Base-by-base conservation (phyloP, 1,284 basidiomycete genomes). In the Boletus putidus region DNA sequence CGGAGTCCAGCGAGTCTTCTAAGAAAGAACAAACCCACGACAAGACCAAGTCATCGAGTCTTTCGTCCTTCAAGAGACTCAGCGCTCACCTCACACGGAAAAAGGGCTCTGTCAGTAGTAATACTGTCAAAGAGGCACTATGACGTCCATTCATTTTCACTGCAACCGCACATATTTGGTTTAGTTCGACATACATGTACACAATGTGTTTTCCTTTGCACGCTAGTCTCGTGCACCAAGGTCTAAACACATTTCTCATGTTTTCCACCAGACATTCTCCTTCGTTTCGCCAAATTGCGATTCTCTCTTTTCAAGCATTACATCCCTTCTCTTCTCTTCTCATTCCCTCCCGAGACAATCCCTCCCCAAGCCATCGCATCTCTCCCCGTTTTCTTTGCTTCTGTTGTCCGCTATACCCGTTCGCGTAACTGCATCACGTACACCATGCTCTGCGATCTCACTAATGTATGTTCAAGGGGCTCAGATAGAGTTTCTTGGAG, bases 11-110 rank as follows among this genome's bases (percentile, higher is more conserved):
- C 1, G 61, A 56, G n/a, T 57, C 64, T 27, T 49, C 57, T 18
- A 62, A 68, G 60, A 65, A 66, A 49, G 62, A 55, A 27, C 59
- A 54, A 55, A 75, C 73, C 37, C 80, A 82, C 56, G 81, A 85
- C 70, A 86, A 83, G 73, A 78, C 75, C 63, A 84, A 79, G 53
- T 64, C 66, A 71, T 66, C 72, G 37, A 83, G 82, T 68, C 73
- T 81, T 50, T 76, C 85, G 40, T 75, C 81, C 44, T 71, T 86
- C 62, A 88, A 85, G 74, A 82, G 82, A 68, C 69, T 86, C 45
- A 68, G 83, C 33, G 78, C 50, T 23, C 70, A 69, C 44, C 46
- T 74, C 21, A 29, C 63, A 65, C 75, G 81, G 75, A 87, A 80
- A 76, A 81, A 81, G 68, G 82, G 82, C 66, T 82, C 83, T 31